Conservation (phyloP, 176 grass and related monocot species). For the bread wheat (Triticum aestivum) region IWGSC_CS_RefSeq_v2.1 NC_057804.1:475296839-475297338, state of each 20-base stretch:
- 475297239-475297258: conserved; percentile 91
- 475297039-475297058: conserved; percentile 90
- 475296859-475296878: conserved; percentile 87
- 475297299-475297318: conserved; percentile 82
- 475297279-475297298: conserved; percentile 86
- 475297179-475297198: conserved; percentile 68
- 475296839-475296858: conserved; percentile 87
- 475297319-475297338: conserved; percentile 74
- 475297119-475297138: conserved; percentile 63
- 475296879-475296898: conserved; percentile 71
- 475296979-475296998: conserved; percentile 73
- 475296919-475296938: conserved; percentile 82
- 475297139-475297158: conserved; percentile 48
- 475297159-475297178: conserved; percentile 64
- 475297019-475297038: conserved; percentile 93
- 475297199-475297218: conserved; percentile 99
- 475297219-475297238: conserved; percentile 67
- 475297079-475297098: conserved; percentile 69
- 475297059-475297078: conserved; percentile 73
- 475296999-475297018: conserved; percentile 87
- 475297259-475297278: conserved; percentile 95
- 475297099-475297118: conserved; percentile 71
- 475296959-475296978: conserved; percentile 94
- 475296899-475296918: conserved; percentile 83
- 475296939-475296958: conserved; percentile 65